A percentile compares a stretch with the other conserved stretches of the same genome.
phyloP scores from a whole-genome alignment of 2,329 filamentous ascomycete species.

The Onygenales sp. region DNA sequence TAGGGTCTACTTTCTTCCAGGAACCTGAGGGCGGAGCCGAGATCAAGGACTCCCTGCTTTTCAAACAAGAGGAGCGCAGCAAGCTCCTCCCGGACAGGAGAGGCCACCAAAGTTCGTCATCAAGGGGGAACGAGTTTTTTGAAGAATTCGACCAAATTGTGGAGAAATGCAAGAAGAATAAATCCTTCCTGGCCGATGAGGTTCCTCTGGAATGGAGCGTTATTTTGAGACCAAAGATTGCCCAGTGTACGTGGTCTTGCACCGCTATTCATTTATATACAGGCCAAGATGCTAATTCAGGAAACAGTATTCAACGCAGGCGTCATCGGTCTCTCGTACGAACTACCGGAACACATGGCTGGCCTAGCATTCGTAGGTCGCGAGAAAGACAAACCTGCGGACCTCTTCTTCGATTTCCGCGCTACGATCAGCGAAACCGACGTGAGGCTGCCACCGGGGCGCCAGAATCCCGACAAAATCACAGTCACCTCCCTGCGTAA shows the following conservation, averaged over 20 bases:
- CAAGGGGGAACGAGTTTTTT: constrained; percentile 23
- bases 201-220: constrained; percentile 33
- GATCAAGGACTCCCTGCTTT: constrained; percentile 29
- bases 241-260: constrained; percentile 20
- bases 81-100: constrained; percentile 28
- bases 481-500: constrained; percentile 22
- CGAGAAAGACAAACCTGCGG: constrained; percentile 28
- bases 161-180: constrained; percentile 24
- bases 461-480: constrained; percentile 25
- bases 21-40: constrained; percentile 20
- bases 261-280: not conserved
- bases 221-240: constrained; percentile 33
- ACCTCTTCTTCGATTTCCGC: constrained; percentile 39
- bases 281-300: not conserved
- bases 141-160: constrained; percentile 2
- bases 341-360: constrained; percentile 10
- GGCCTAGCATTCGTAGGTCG: constrained; percentile 30
- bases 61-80: constrained; percentile 33
- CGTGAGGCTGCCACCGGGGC: constrained; percentile 13
- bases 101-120: constrained; percentile 28
- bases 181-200: constrained; percentile 16
- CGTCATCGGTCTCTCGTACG: constrained; percentile 23
- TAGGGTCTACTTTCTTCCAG: constrained; percentile 22
- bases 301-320: constrained; percentile 37
- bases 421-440: constrained; percentile 13